Percentiles rank a stretch among this genome's conserved stretches.
phyloP scores from a whole-genome alignment of 805 yeast species.

The Ogataea kodamae region DNA sequence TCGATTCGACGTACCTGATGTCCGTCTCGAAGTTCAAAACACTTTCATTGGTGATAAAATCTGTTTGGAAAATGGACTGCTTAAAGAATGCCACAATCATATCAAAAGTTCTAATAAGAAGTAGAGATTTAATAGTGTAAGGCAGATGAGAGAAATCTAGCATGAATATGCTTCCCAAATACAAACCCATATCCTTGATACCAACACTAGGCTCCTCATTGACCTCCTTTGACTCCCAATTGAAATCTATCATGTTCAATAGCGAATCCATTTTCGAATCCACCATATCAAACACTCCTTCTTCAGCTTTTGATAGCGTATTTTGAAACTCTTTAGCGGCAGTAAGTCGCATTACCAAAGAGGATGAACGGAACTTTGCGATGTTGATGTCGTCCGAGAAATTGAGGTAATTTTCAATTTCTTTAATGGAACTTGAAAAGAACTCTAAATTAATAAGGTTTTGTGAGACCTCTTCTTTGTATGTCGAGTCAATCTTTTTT shows the following conservation, averaged over 20 bases:
- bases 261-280: constrained; percentile 77
- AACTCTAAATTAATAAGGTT: constrained; percentile 84
- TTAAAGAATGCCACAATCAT: constrained; percentile 71
- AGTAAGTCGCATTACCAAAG: constrained; percentile 33
- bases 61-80: constrained; percentile 50
- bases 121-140: constrained; percentile 65
- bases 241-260: constrained; percentile 79
- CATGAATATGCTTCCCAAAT: constrained; percentile 77
- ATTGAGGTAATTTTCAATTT: constrained; percentile 49
- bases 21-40: constrained; percentile 74
- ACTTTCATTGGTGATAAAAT: constrained; percentile 59
- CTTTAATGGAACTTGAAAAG: constrained; percentile 70
- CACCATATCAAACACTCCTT: constrained; percentile 74
- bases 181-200: constrained; percentile 80
- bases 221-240: constrained; percentile 60
- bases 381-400: constrained; percentile 34
- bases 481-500: constrained; percentile 59
- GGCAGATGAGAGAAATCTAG: constrained; percentile 84
- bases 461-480: constrained; percentile 89
- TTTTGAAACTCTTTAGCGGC: constrained; percentile 47
- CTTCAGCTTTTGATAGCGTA: constrained; percentile 71
- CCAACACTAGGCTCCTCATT: constrained; percentile 66
- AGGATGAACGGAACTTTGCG: constrained; percentile 30
- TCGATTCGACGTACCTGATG: constrained; percentile 66
- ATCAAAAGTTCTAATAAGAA: constrained; percentile 86